Conservation (phyloP, 441 rosid genomes). For the Erodium moschatum region DNA sequence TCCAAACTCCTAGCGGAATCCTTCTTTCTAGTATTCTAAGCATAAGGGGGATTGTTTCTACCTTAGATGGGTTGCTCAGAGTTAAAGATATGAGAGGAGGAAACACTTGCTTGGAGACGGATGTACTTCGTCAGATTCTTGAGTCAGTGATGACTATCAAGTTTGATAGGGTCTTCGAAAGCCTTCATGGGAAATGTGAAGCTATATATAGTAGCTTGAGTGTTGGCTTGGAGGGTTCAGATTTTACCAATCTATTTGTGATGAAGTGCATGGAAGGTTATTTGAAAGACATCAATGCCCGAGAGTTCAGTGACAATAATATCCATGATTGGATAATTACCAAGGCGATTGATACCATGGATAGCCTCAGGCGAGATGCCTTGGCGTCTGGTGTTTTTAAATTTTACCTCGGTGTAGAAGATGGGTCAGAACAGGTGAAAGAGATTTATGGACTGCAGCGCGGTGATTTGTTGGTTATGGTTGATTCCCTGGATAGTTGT, state of each 20-base stretch:
- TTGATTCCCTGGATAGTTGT: slow-evolving; percentile 71
- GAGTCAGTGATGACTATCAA: slow-evolving; percentile 63
- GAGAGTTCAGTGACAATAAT: slow-evolving; percentile 43
- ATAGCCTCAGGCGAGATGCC: slow-evolving; percentile 69
- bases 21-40: slow-evolving; percentile 70
- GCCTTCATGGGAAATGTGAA: slow-evolving; percentile 67
- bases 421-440: slow-evolving; percentile 38
- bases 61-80: slow-evolving; percentile 55
- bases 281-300: slow-evolving; percentile 49
- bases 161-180: slow-evolving; percentile 68
- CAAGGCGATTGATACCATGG: slow-evolving; percentile 63
- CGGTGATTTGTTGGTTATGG: slow-evolving; percentile 74
- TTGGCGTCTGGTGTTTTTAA: slow-evolving; percentile 43
- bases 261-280: slow-evolving; percentile 83
- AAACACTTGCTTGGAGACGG: slow-evolving; percentile 39
- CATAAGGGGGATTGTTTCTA: slow-evolving; percentile 56
- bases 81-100: slow-evolving; percentile 37
- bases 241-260: slow-evolving; percentile 54
- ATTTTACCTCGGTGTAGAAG: slow-evolving; percentile 66
- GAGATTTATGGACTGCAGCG: slow-evolving; percentile 41
- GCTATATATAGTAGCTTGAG: slow-evolving; percentile 47
- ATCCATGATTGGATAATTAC: slow-evolving; percentile 69
- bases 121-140: slow-evolving; percentile 46
- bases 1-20: slow-evolving; percentile 51
- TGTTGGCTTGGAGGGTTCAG: slow-evolving; percentile 46